Percentiles rank a stretch among this genome's conserved stretches.
Evolutionary conservation across 345 rosid species (phyloP).

Genomic region (Eucalyptus virginea): DNA sequence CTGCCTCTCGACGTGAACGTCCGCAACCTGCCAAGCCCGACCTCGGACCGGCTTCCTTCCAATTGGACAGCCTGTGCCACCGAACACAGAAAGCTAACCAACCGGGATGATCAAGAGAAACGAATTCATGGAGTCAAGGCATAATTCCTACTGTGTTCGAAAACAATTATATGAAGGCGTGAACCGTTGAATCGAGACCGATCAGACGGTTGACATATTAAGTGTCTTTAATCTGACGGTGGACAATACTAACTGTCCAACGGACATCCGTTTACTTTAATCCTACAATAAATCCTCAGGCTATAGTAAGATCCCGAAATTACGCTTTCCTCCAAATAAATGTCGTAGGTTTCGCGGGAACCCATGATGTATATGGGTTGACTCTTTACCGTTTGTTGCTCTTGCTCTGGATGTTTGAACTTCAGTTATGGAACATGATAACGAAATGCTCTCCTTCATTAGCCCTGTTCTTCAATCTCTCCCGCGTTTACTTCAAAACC

Average conservation of each 20-base stretch:
- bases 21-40: conserved; percentile 4
- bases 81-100: neutral
- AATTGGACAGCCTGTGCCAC: conserved; percentile 11
- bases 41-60: conserved; percentile 11
- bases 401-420: neutral
- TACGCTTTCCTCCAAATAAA: neutral
- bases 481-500: neutral
- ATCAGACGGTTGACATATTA: neutral
- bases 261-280: neutral
- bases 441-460: neutral
- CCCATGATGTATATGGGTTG: neutral
- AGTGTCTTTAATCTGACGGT: neutral
- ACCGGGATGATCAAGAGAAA: neutral
- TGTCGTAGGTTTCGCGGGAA: neutral
- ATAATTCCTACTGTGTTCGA: neutral
- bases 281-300: neutral
- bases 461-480: neutral
- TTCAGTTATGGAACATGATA: conserved; percentile 6
- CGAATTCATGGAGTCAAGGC: neutral
- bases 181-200: neutral
- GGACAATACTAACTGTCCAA: neutral
- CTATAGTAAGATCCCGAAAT: neutral
- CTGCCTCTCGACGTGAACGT: conserved; percentile 33
- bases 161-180: neutral
- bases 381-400: neutral